Conservation (phyloP, 352 stramenopile species). For the Pythium biforme region DNA sequence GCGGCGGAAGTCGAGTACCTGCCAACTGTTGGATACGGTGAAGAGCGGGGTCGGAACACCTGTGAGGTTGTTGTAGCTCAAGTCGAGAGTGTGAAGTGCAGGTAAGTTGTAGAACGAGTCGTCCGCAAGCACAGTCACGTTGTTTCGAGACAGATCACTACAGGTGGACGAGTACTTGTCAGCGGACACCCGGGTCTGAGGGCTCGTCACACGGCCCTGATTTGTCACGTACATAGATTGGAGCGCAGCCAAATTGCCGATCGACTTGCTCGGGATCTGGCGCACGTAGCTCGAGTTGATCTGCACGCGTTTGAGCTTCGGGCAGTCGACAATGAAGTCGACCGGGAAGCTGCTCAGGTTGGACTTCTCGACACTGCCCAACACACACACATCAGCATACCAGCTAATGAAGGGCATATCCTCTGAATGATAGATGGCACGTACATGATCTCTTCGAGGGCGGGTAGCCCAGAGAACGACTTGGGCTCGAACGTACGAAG, state of each 20-base stretch:
- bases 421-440: not conserved
- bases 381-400: not conserved
- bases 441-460: conserved; percentile 49
- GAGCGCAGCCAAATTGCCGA: conserved; percentile 40
- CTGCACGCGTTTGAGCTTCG: conserved; percentile 32
- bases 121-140: conserved; percentile 37
- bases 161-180: not conserved
- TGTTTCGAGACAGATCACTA: conserved; percentile 44
- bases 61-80: conserved; percentile 56
- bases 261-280: conserved; percentile 28
- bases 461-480: conserved; percentile 44
- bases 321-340: conserved; percentile 37
- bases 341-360: conserved; percentile 36
- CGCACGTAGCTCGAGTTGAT: conserved; percentile 45
- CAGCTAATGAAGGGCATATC: too few relatives aligned
- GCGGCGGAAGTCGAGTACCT: conserved; percentile 51
- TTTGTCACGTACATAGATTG: conserved; percentile 39
- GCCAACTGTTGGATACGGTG: conserved; percentile 46
- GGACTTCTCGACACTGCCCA: conserved; percentile 35
- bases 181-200: too few relatives aligned
- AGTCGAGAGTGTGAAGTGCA: conserved; percentile 48
- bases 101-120: conserved; percentile 52
- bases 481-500: conserved; percentile 44
- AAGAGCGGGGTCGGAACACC: conserved; percentile 40
- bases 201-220: too few relatives aligned